Evolutionary conservation across 2,329 filamentous ascomycete species (phyloP).

Genomic region (Teratosphaeria viscida): DNA sequence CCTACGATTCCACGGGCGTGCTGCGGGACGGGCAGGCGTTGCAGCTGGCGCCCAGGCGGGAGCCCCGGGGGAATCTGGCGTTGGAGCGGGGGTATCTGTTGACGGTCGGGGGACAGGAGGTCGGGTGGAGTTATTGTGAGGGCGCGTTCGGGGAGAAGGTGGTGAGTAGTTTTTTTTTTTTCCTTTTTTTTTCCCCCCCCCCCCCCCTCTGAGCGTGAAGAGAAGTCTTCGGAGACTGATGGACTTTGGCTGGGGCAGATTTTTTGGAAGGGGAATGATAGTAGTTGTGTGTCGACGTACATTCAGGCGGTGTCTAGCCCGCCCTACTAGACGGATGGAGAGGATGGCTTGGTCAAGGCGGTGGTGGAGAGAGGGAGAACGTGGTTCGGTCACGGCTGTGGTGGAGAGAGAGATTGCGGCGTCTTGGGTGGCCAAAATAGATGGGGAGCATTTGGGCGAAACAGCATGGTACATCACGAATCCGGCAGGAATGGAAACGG

Average conservation of each 20-base stretch:
- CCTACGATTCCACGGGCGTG: constrained; percentile 24
- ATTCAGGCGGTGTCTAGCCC: constrained; percentile 29
- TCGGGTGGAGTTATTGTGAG: constrained; percentile 31
- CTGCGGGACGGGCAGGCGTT: constrained; percentile 21
- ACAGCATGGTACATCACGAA: neutral
- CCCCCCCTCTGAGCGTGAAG: neutral
- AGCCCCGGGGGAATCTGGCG: constrained; percentile 25
- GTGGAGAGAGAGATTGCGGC: too few relatives aligned
- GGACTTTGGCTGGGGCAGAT: constrained; percentile 12
- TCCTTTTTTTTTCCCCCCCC: neutral
- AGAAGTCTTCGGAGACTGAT: neutral
- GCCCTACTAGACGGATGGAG: constrained; percentile 24
- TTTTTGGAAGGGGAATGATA: constrained; percentile 28
- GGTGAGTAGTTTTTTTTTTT: constrained; percentile 18
- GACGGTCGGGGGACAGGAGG: constrained; percentile 25
- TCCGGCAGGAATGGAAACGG: neutral
- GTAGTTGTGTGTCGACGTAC: constrained; percentile 27
- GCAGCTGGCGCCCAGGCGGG: constrained; percentile 22
- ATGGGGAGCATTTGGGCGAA: neutral
- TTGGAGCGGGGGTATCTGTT: constrained; percentile 28
- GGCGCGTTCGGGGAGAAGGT: constrained; percentile 23
- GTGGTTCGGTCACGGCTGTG: too few relatives aligned
- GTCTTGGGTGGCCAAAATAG: too few relatives aligned
- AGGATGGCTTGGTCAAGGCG: neutral
- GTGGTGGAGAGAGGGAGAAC: neutral